Evolutionary conservation across 345 rosid genomes (phyloP).

Genomic region (Noccaea caerulescens): DNA sequence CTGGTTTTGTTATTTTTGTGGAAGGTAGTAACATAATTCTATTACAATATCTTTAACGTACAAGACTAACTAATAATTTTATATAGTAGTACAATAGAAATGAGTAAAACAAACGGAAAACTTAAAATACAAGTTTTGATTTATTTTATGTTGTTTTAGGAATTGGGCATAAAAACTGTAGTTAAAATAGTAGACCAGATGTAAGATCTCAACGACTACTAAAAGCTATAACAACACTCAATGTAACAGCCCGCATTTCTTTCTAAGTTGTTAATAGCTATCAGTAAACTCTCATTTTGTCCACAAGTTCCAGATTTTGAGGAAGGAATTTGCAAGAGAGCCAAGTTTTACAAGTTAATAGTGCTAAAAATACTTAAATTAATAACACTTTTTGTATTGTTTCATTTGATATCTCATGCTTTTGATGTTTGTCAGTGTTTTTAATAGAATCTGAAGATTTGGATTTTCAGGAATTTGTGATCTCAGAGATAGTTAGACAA

Average conservation of each 20-base stretch:
- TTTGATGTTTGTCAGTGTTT: too few relatives aligned
- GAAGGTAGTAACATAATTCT: conserved; percentile 6
- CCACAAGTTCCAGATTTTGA: conserved; percentile 7
- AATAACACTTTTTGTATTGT: too few relatives aligned
- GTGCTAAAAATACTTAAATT: too few relatives aligned
- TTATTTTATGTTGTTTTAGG: neutral
- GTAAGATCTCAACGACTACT: neutral
- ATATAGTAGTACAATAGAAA: neutral
- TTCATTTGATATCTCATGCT: too few relatives aligned
- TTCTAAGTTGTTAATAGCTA: neutral
- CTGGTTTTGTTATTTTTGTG: conserved; percentile 1
- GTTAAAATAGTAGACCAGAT: neutral
- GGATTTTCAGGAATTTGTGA: too few relatives aligned
- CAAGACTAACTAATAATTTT: neutral
- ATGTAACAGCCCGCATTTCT: conserved; percentile 18
- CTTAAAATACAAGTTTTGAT: neutral
- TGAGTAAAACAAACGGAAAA: neutral
- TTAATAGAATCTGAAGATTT: too few relatives aligned
- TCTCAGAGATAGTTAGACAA: too few relatives aligned
- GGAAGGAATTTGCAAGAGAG: conserved; percentile 6
- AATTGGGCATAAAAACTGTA: neutral
- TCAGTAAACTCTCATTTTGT: conserved; percentile 3
- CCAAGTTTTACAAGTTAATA: too few relatives aligned
- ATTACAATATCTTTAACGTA: conserved; percentile 1
- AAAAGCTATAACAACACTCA: neutral